A percentile compares a stretch with the other conserved stretches of the same genome.
Evolutionary conservation across 352 stramenopile genomes (phyloP).

Genomic region (Phytophthora brassicae): DNA sequence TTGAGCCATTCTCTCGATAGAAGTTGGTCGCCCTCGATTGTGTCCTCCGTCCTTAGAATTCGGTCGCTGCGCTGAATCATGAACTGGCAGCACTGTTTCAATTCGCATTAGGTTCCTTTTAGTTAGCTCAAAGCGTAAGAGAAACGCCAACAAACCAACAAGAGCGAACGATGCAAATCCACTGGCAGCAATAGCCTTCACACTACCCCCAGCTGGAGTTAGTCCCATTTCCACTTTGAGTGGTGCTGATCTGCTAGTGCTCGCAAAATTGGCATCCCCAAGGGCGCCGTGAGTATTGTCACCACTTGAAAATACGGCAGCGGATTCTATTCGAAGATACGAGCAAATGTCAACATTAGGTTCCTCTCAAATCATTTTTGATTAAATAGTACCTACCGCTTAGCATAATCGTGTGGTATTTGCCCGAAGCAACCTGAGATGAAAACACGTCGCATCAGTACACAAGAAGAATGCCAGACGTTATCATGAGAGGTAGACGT

Average conservation of each 20-base stretch:
- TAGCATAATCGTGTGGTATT: slow-evolving; percentile 76
- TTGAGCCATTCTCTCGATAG: slow-evolving; percentile 28
- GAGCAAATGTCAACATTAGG: not conserved
- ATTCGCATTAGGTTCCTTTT: not conserved
- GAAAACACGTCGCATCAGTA: not conserved
- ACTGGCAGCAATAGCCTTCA: slow-evolving; percentile 61
- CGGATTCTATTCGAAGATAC: slow-evolving; percentile 58
- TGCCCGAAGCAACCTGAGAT: slow-evolving; percentile 61
- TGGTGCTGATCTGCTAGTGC: slow-evolving; percentile 17
- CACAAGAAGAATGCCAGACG: not conserved
- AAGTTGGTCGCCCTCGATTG: slow-evolving; percentile 14
- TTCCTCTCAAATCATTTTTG: not conserved
- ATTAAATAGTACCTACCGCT: slow-evolving; percentile 38
- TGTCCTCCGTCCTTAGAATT: slow-evolving; percentile 19
- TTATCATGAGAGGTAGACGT: not conserved
- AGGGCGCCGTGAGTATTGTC: slow-evolving; percentile 70
- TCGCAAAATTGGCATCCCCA: slow-evolving; percentile 15
- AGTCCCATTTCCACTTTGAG: slow-evolving; percentile 35
- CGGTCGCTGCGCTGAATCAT: slow-evolving; percentile 15
- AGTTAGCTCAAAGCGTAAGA: not conserved
- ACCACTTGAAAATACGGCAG: slow-evolving; percentile 62
- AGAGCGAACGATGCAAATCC: slow-evolving; percentile 72
- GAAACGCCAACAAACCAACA: slow-evolving; percentile 42
- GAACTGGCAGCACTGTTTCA: slow-evolving; percentile 16
- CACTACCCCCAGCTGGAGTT: slow-evolving; percentile 21